Conservation (phyloP, 2,329 filamentous ascomycete genomes). For the Trichoderma gracile region DNA sequence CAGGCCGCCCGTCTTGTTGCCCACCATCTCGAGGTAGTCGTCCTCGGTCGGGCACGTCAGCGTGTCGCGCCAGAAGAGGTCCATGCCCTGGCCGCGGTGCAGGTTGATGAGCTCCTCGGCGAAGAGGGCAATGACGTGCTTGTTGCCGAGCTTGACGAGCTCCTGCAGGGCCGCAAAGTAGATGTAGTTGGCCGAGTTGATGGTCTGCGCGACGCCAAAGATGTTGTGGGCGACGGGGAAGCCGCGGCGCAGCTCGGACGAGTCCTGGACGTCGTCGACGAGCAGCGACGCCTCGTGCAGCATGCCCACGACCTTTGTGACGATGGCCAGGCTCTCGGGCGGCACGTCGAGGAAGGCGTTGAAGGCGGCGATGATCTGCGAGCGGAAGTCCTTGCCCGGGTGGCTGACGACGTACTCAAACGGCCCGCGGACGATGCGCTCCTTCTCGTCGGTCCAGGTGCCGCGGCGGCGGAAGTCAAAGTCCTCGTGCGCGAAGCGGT, state of each 20-base stretch:
- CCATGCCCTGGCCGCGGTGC: slow-evolving; percentile 86
- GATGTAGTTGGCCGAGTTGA: slow-evolving; percentile 88
- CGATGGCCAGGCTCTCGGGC: slow-evolving; percentile 65
- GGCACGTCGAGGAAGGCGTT: slow-evolving; percentile 79
- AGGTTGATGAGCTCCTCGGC: slow-evolving; percentile 82
- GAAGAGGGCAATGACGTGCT: slow-evolving; percentile 67
- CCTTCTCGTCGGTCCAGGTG: slow-evolving; percentile 72
- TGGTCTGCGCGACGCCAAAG: slow-evolving; percentile 83
- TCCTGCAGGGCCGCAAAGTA: slow-evolving; percentile 81
- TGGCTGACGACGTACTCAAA: slow-evolving; percentile 79
- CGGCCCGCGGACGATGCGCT: slow-evolving; percentile 73
- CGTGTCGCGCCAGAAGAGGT: slow-evolving; percentile 85
- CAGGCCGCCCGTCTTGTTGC: slow-evolving; percentile 85
- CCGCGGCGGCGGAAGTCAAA: slow-evolving; percentile 53
- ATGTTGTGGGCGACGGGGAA: slow-evolving; percentile 81
- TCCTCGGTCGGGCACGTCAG: slow-evolving; percentile 81
- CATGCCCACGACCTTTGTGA: slow-evolving; percentile 80
- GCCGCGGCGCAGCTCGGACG: slow-evolving; percentile 72
- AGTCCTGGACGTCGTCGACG: slow-evolving; percentile 87
- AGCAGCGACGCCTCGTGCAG: slow-evolving; percentile 81
- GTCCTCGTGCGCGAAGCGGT: slow-evolving; percentile 57
- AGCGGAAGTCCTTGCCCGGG: slow-evolving; percentile 82
- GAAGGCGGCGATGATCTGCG: slow-evolving; percentile 77
- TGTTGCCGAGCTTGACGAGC: slow-evolving; percentile 69
- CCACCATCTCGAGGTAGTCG: slow-evolving; percentile 92